Base-by-base conservation (phyloP, 768 basidiomycete genomes). In the Boletus edulis region DNA sequence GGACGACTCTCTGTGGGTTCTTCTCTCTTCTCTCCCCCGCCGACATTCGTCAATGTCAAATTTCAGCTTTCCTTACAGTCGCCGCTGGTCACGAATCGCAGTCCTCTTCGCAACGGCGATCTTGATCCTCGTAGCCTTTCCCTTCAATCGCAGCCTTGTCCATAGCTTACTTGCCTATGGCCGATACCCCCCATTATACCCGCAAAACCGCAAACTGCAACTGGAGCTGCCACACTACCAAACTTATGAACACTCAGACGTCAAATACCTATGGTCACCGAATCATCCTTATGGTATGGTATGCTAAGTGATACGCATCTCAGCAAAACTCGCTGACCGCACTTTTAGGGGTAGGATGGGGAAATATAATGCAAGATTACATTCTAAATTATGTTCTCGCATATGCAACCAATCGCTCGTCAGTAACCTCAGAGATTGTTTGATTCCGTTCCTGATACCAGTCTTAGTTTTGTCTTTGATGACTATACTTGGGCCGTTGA, bases 221-320 rank as follows among this genome's bases (percentile, higher is more conserved):
- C 63, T 72, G 7, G 46, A 51, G 3, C 60, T 81, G 0, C 73
- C 77, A 1, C 78, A 80, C 45, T 76, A 79, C 48, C 56, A 68
- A 40, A 22, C 49, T 0, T 66, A 75, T 5, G 71, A 75, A 31
- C 74, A 66, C 5, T 57, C 60, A 22, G 56, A 67, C 13, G 64
- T 69, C 35, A 74, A 72, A 51, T 81, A 76, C 52, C 49, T 83
- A 4, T 81, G 72, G 68, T 67, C 78, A 18, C 73, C 77, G 18
- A 80, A 79, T 53, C 79, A 82, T 58, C 74, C 70, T 46, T 46
- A 38, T 39, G 24, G 55, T 46, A 38, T 39, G 24, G 55, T 56
- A 57, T 48, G 44, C n/a, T 34, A 6, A 32, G 22, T 11, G 31
- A 17, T 12, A 12, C 3, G 0, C n/a, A 17, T 3, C 18, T 12